Conservation (phyloP, 345 rosid species). For the Trapa bicornis region DNA sequence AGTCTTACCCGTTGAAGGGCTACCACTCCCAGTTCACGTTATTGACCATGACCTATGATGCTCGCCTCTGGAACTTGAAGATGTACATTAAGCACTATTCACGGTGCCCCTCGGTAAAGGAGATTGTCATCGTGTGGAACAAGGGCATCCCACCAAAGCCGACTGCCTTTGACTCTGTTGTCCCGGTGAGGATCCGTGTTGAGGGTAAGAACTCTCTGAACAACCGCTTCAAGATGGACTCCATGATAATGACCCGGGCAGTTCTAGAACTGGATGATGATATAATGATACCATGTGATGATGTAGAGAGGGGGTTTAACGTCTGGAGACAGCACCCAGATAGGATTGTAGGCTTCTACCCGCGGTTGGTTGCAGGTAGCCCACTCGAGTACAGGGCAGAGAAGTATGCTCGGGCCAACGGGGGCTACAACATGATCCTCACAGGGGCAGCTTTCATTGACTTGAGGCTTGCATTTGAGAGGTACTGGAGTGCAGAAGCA, state of each 20-base stretch:
- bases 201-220: conserved; percentile 66
- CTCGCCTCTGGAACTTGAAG: conserved; percentile 96
- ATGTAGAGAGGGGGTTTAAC: conserved; percentile 69
- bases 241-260: conserved; percentile 53
- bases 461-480: conserved; percentile 37
- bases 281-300: conserved; percentile 83
- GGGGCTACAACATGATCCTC: conserved; percentile 81
- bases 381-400: conserved; percentile 62
- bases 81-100: conserved; percentile 89
- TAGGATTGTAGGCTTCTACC: conserved; percentile 83
- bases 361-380: conserved; percentile 45
- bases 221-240: conserved; percentile 73
- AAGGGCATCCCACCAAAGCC: conserved; percentile 62
- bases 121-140: conserved; percentile 95
- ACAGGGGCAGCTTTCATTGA: conserved; percentile 95
- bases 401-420: conserved; percentile 54
- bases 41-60: conserved; percentile 86
- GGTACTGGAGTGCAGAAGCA: conserved; percentile 56
- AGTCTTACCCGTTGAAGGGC: conserved; percentile 52
- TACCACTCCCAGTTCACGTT: conserved; percentile 79
- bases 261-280: conserved; percentile 96
- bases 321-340: conserved; percentile 86
- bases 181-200: conserved; percentile 74
- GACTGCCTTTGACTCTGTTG: conserved; percentile 63
- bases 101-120: conserved; percentile 79